These are phyloP conservation scores for Closterium sp. DNA, from an alignment of 139 green algal genomes.

Conservation along the genomic window DNA sequence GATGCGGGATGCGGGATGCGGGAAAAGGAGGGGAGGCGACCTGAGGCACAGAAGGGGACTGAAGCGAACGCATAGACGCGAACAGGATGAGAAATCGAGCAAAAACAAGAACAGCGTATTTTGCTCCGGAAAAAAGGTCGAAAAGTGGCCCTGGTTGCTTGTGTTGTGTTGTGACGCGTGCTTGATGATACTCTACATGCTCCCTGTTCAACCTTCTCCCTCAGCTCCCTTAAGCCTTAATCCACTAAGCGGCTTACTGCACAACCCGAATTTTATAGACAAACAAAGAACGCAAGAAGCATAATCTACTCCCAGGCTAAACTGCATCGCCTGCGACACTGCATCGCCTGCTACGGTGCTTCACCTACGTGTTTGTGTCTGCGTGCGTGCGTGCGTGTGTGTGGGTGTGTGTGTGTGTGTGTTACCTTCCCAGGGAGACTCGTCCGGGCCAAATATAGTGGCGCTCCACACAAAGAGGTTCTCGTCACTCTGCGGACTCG, in stretches of 20 bases:
- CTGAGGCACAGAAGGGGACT: too few relatives aligned
- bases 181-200: not conserved
- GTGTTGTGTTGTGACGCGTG: not conserved
- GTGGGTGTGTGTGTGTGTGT: not conserved
- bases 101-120: too few relatives aligned
- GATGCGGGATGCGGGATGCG: not conserved
- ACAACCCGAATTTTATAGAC: not conserved
- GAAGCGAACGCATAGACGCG: too few relatives aligned
- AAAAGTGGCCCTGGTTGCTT: too few relatives aligned
- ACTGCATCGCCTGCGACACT: too few relatives aligned
- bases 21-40: too few relatives aligned
- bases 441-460: conserved; percentile 70
- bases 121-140: too few relatives aligned
- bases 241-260: not conserved
- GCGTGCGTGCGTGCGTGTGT: not conserved
- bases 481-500: conserved; percentile 45
- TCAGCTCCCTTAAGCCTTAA: not conserved
- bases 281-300: too few relatives aligned
- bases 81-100: too few relatives aligned
- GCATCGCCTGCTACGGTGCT: too few relatives aligned
- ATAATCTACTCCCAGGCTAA: too few relatives aligned
- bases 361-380: not conserved
- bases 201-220: not conserved
- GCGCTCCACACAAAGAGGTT: conserved; percentile 78
- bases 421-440: conserved; percentile 69